Conservation (phyloP, 2,329 filamentous ascomycete species). For the Fusarium buharicum region DNA sequence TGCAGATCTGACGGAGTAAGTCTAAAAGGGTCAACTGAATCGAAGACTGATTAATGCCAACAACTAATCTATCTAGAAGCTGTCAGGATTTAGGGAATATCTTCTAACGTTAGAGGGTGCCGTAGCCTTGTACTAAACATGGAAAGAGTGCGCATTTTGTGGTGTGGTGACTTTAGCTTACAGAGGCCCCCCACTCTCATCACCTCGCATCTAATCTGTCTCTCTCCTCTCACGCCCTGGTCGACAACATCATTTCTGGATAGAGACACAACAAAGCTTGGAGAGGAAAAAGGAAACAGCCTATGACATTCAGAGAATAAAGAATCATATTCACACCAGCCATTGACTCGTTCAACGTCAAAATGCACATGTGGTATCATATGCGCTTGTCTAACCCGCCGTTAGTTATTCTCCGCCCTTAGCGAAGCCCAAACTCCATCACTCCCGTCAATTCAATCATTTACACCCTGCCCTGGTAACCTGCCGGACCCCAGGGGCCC, state of each 20-base stretch:
- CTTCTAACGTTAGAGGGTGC: background rate
- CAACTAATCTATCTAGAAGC: background rate
- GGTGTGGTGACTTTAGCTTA: conserved; percentile 12
- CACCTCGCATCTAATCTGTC: conserved; percentile 26
- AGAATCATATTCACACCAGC: background rate
- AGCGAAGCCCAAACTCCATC: conserved; percentile 17
- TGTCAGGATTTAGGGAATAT: background rate
- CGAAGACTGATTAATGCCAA: background rate
- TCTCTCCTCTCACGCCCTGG: conserved; percentile 20
- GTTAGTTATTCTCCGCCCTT: conserved; percentile 33
- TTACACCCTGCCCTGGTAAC: conserved; percentile 25
- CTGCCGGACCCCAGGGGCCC: conserved; percentile 27
- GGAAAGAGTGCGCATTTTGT: background rate
- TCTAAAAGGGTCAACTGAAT: background rate
- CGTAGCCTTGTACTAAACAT: conserved; percentile 9
- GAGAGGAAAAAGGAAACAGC: background rate
- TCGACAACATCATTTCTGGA: conserved; percentile 11
- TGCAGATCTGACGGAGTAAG: conserved; percentile 20
- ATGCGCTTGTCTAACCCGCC: conserved; percentile 10
- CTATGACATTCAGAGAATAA: background rate
- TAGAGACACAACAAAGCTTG: conserved; percentile 1
- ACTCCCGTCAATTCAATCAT: conserved; percentile 29
- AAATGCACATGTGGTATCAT: background rate
- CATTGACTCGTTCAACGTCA: conserved; percentile 10
- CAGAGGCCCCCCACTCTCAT: background rate